phyloP scores from a whole-genome alignment of 2,329 filamentous ascomycete species.

The Sclerotinia subarctica region DNA sequence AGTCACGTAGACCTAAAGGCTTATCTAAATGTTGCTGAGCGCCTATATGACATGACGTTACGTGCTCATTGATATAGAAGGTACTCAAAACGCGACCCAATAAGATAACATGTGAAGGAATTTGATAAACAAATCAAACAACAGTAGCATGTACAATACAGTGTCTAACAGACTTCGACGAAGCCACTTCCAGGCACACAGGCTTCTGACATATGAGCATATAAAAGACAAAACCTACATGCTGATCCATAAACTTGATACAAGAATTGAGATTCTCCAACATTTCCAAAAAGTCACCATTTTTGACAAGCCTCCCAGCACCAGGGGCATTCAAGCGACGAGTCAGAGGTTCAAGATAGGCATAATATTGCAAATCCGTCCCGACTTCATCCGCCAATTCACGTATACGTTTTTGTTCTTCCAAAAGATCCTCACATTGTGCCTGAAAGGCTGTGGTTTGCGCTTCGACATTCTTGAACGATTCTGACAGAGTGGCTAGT shows the following conservation, averaged over 20 bases:
- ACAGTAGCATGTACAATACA: not conserved
- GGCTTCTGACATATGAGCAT: not conserved
- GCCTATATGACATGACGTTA: not conserved
- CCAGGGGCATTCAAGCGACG: constrained; percentile 88
- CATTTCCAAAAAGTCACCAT: constrained; percentile 83
- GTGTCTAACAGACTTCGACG: not conserved
- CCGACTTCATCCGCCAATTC: constrained; percentile 79
- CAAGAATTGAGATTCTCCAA: constrained; percentile 84
- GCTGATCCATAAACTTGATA: constrained; percentile 84
- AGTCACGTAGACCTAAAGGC: constrained; percentile 28
- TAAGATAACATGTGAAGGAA: not conserved
- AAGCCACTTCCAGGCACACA: not conserved
- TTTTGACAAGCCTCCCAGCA: constrained; percentile 79
- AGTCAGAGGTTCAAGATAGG: constrained; percentile 87
- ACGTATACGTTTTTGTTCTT: constrained; percentile 76
- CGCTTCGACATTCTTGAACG: constrained; percentile 81
- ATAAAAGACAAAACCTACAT: constrained; percentile 53
- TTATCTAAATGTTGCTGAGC: not conserved
- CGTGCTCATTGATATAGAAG: not conserved
- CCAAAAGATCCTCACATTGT: constrained; percentile 83
- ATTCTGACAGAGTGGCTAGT: constrained; percentile 74
- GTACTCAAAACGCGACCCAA: not conserved
- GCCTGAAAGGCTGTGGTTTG: constrained; percentile 92
- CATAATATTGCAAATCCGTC: constrained; percentile 90
- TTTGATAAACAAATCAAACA: not conserved